Percentiles rank a stretch among this genome's conserved stretches.
These are phyloP conservation scores for Fagus sylvatica DNA, from an alignment of 306 rosid species.

Conservation along the genomic window DNA sequence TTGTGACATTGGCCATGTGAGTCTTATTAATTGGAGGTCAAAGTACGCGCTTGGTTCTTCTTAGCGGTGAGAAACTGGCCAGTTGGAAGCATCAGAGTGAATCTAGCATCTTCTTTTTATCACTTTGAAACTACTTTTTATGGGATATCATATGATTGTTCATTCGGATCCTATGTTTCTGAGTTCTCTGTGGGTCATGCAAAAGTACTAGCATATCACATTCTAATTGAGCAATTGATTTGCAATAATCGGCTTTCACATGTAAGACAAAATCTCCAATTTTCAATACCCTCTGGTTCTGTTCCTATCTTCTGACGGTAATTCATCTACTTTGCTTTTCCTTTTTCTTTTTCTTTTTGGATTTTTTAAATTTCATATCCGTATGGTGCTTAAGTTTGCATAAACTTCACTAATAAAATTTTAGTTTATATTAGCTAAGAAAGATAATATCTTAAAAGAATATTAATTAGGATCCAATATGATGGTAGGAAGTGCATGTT, in stretches of 20 bases:
- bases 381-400: not conserved
- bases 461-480: not conserved
- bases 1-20: not conserved
- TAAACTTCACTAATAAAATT: not conserved
- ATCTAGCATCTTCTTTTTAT: constrained; percentile 4
- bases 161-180: not conserved
- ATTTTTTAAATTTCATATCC: no score
- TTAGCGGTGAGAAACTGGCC: constrained; percentile 29
- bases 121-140: constrained; percentile 1
- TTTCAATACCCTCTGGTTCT: not conserved
- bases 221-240: constrained; percentile 20
- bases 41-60: not conserved
- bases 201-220: constrained; percentile 1
- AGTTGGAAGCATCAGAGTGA: constrained; percentile 38
- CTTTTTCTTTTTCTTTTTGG: not conserved
- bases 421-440: not conserved
- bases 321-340: not conserved
- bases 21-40: not conserved
- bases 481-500: not conserved
- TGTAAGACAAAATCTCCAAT: constrained; percentile 1
- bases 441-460: not conserved
- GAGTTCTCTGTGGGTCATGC: constrained; percentile 16
- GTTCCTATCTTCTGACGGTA: not conserved
- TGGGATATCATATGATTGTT: not conserved
- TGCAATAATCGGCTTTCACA: constrained; percentile 16